These are phyloP conservation scores for Pyrenochaeta sp. DNA, from an alignment of 2,329 filamentous ascomycete species.

Conservation along the genomic window DNA sequence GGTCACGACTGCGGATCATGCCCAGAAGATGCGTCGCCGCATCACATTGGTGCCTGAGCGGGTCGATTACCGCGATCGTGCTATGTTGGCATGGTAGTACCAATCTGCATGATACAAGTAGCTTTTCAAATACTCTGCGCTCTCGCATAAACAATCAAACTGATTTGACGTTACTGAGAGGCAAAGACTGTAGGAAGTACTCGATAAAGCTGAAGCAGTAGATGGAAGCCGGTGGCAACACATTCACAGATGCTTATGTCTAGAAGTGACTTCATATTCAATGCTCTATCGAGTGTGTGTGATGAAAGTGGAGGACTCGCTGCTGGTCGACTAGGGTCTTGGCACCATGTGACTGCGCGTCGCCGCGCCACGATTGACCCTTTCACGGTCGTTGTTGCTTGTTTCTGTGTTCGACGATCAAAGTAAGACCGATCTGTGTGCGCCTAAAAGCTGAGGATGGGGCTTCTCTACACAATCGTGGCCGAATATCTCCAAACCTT, in stretches of 20 bases:
- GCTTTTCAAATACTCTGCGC: too few relatives aligned
- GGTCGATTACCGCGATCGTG: constrained; percentile 36
- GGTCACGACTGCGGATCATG: constrained; percentile 29
- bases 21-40: constrained; percentile 31
- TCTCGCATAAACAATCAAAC: too few relatives aligned
- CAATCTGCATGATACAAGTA: too few relatives aligned
- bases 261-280: too few relatives aligned
- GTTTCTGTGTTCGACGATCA: not conserved
- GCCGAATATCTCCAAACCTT: too few relatives aligned
- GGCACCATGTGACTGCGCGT: constrained; percentile 6
- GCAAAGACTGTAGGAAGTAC: too few relatives aligned
- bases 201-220: too few relatives aligned
- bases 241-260: constrained; percentile 4
- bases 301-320: too few relatives aligned
- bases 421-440: too few relatives aligned
- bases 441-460: not conserved
- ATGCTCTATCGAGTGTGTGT: too few relatives aligned
- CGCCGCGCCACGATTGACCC: not conserved
- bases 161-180: too few relatives aligned
- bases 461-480: not conserved
- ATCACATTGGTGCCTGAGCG: constrained; percentile 39
- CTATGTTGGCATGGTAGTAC: constrained; percentile 10
- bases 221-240: too few relatives aligned
- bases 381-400: not conserved
- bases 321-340: constrained; percentile 2